Conservation (phyloP, 2,329 filamentous ascomycete species). For the Microsporum canis region DNA sequence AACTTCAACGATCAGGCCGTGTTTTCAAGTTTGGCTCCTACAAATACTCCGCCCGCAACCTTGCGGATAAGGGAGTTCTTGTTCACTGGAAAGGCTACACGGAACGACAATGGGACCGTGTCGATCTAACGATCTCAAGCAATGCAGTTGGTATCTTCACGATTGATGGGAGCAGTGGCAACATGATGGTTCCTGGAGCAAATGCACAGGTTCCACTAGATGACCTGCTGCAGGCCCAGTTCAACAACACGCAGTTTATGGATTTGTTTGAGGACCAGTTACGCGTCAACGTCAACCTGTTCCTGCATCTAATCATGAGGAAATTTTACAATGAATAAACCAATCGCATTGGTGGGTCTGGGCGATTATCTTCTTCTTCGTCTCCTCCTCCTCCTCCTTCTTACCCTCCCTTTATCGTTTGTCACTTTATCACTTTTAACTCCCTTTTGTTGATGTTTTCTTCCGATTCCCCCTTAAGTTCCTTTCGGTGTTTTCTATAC, state of each 20-base stretch:
- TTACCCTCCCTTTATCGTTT: background rate
- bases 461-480: background rate
- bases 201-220: conserved; percentile 73
- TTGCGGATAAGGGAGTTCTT: conserved; percentile 87
- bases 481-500: conserved; percentile 3
- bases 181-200: conserved; percentile 91
- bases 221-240: conserved; percentile 89
- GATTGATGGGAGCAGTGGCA: conserved; percentile 78
- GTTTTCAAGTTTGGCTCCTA: conserved; percentile 96
- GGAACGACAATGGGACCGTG: conserved; percentile 76
- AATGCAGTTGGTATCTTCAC: conserved; percentile 92
- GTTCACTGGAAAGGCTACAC: conserved; percentile 79
- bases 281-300: conserved; percentile 87
- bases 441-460: background rate
- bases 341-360: background rate
- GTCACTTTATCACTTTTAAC: background rate
- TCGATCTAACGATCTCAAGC: conserved; percentile 87
- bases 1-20: conserved; percentile 81
- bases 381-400: background rate
- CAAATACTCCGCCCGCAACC: conserved; percentile 85
- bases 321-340: conserved; percentile 65
- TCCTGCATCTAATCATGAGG: conserved; percentile 95
- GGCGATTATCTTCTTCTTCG: background rate
- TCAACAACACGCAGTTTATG: conserved; percentile 94
- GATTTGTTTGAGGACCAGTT: conserved; percentile 80